Base-by-base conservation (phyloP, 345 rosid species). In the Eucalyptus virginea region DNA sequence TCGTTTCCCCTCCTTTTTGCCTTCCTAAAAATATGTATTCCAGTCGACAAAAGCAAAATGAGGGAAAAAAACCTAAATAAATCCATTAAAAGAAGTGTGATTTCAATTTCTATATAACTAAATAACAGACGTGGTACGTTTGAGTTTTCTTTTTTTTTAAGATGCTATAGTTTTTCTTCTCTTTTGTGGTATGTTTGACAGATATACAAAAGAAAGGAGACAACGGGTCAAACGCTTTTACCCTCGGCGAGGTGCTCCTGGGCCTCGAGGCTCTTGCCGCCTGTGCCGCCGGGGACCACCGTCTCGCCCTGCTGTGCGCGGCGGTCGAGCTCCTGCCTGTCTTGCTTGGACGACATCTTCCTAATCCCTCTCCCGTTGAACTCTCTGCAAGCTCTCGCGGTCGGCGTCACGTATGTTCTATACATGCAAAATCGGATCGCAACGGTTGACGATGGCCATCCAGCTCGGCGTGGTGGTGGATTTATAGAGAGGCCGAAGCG, bases 241-340 rank as follows among this genome's bases (percentile, higher is more conserved):
- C 97, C 98, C 94, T 96, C 96, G 50, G 99, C 97, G 15, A 97
- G 97, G 92, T 97, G 95, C 60, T 95, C 96, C 90, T 95, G 99
- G 88, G 99, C 99, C 92, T 95, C 97, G 1, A 96, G 97, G 95
- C 97, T 97, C 89, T 94, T 97, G 87, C 99, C 98, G 2, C 98
- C 98, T 7, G 98, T 96, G 45, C 98, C 99, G 5, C 98, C 97
- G 6, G 96, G 99, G 32, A 96, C 92, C 2, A 97, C 98, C 0
- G 96, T 95, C 92, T 97, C 96, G 12, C 99, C 99, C 85, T 90
- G 92, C 94, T 91, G 92, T 3, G 98, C 99, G 86, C 92, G 94
- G 88, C 93, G 94, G 91, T 97, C 97, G 5, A 97, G 95, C 69
- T 95, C 94, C 62, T 88, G 92, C 90, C 93, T 91, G 54, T 95